These are phyloP conservation scores for Guyanaporus albipodus DNA, from an alignment of 768 basidiomycete species.

Conservation along the genomic window DNA sequence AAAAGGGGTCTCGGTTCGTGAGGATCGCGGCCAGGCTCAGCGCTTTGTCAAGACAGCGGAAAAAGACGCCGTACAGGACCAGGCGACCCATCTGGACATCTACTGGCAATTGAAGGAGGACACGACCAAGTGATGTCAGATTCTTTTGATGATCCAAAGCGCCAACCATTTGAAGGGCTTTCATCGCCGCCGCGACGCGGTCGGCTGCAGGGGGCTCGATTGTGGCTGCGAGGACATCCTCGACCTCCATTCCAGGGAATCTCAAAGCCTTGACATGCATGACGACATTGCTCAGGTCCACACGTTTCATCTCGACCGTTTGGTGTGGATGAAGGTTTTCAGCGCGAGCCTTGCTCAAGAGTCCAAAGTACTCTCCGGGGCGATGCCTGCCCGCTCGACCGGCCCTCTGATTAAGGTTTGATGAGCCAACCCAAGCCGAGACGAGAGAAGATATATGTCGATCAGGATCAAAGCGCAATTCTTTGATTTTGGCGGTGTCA, in stretches of 20 bases:
- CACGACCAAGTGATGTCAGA: slow-evolving; percentile 82
- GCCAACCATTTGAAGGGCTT: slow-evolving; percentile 77
- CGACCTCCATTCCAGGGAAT: slow-evolving; percentile 80
- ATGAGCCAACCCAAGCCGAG: slow-evolving; percentile 86
- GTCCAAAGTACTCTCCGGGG: slow-evolving; percentile 86
- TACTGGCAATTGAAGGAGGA: slow-evolving; percentile 85
- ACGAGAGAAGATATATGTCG: slow-evolving; percentile 86
- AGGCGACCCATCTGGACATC: slow-evolving; percentile 88
- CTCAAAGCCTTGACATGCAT: slow-evolving; percentile 96
- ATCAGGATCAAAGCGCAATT: slow-evolving; percentile 84
- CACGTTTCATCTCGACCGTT: slow-evolving; percentile 92
- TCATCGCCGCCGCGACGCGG: slow-evolving; percentile 77
- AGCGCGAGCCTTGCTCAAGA: slow-evolving; percentile 63
- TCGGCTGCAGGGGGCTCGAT: slow-evolving; percentile 85
- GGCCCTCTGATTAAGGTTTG: slow-evolving; percentile 87
- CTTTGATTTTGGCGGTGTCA: slow-evolving; percentile 85
- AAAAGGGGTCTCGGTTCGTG: slow-evolving; percentile 86
- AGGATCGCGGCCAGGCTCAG: slow-evolving; percentile 89
- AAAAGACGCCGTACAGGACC: slow-evolving; percentile 87
- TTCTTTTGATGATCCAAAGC: slow-evolving; percentile 74
- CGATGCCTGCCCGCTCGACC: slow-evolving; percentile 92
- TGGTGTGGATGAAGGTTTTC: slow-evolving; percentile 69
- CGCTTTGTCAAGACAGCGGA: slow-evolving; percentile 85
- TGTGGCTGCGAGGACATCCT: slow-evolving; percentile 77
- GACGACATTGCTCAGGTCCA: slow-evolving; percentile 85